Conservation (phyloP, 1,284 basidiomycete species). For the Malassezia furfur region DNA sequence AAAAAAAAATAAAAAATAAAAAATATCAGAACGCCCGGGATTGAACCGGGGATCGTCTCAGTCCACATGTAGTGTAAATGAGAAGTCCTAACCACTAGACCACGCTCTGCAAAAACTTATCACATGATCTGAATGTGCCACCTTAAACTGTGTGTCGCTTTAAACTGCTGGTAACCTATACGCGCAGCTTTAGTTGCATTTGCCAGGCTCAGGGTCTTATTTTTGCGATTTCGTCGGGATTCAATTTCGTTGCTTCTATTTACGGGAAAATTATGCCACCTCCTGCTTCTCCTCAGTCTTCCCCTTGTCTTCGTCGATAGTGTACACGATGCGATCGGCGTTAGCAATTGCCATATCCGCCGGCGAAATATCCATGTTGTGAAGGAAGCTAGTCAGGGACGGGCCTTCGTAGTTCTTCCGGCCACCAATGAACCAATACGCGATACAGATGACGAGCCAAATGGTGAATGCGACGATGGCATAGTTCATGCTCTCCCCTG, state of each 20-base stretch:
- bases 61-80: conserved; percentile 16
- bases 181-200: no score
- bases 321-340: background rate
- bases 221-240: no score
- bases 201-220: no score
- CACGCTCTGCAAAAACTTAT: conserved; percentile 15
- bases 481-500: conserved; percentile 51
- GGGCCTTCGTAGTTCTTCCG: conserved; percentile 28
- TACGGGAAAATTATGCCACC: no score
- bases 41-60: conserved; percentile 23
- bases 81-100: conserved; percentile 22
- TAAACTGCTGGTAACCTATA: no score
- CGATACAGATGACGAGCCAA: conserved; percentile 19
- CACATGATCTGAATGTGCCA: no score
- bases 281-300: background rate
- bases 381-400: background rate
- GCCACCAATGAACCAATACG: conserved; percentile 26
- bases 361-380: background rate
- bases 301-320: background rate
- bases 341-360: background rate
- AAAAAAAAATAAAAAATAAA: conserved; percentile 4
- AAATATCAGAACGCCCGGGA: conserved; percentile 22
- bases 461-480: conserved; percentile 42
- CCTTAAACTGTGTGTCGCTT: background rate
- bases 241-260: no score